Evolutionary conservation across 2,329 filamentous ascomycete species (phyloP), one percentile per base, ranked within the genome.

Genomic region (Fusarium virguliforme): DNA sequence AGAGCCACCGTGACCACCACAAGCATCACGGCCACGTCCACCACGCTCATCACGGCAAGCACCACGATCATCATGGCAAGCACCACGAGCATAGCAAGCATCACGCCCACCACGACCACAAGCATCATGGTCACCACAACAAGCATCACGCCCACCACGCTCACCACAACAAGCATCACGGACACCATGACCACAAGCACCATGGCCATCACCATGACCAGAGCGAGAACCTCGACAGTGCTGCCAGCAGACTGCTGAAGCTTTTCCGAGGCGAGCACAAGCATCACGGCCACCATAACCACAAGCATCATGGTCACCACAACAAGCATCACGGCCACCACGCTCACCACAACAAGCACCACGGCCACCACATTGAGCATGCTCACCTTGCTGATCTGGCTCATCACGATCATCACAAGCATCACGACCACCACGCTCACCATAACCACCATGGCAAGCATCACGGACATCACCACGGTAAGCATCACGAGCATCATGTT

Each of bases 61-160:
- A 24, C 18, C 48, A 53, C 48, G 32, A 37, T 4, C 30, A 59
- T 18, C 26, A 32, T n/a, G 32, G 35, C 10, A 41, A 54, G 22
- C 24, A 51, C 18, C 30, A 60, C 18, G 13, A 43, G 5, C 43
- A 64, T 26, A 24, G 24, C 12, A 13, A 63, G 24, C 22, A 65
- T 22, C 28, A 46, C 22, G 32, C 53, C 9, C 54, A 41, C 28
- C 60, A 65, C 15, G 35, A 50, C 8, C 50, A 65, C 10, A 6
- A 22, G 2, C 56, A 67, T 22, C 57, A 63, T 10, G 59, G 64
- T 24, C 54, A 64, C 13, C 58, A 67, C 40, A 55, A 30, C 18
- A 61, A 69, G 60, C 54, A 35, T 9, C 32, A 61, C 32, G 53
- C 26, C 28, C 64, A 68, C 22, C 28, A 68, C n/a, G 48, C 57